A percentile compares a stretch with the other conserved stretches of the same genome.
phyloP scores from a whole-genome alignment of 495 filamentous ascomycete genomes.

The Penicillium ochrochloron region DNA sequence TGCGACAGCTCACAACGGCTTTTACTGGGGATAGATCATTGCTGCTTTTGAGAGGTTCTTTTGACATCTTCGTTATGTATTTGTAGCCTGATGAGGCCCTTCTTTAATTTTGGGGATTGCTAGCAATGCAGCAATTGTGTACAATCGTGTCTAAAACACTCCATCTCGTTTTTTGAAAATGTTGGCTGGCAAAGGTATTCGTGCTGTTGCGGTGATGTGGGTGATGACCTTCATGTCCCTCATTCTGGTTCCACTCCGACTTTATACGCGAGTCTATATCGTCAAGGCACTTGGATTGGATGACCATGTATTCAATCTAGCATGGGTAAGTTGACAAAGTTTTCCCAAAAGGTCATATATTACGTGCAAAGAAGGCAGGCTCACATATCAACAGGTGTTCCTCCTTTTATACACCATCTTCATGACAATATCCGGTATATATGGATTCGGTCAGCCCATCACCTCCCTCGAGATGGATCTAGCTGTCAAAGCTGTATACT shows the following conservation, averaged over 20 bases:
- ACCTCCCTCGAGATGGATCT: slow-evolving; percentile 15
- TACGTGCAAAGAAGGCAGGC: neutral
- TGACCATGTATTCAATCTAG: slow-evolving; percentile 27
- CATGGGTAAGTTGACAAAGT: slow-evolving; percentile 16
- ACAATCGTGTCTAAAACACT: neutral
- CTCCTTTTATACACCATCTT: slow-evolving; percentile 28
- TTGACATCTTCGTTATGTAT: neutral
- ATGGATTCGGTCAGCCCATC: slow-evolving; percentile 29
- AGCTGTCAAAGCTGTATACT: slow-evolving; percentile 27
- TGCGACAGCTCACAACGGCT: slow-evolving; percentile 7
- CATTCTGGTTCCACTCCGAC: slow-evolving; percentile 22
- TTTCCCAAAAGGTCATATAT: neutral
- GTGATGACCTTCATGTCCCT: slow-evolving; percentile 26
- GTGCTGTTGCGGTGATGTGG: slow-evolving; percentile 29
- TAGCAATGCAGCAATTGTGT: neutral
- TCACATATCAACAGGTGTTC: slow-evolving; percentile 19
- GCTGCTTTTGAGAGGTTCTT: neutral
- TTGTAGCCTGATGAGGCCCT: slow-evolving; percentile 2
- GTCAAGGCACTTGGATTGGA: slow-evolving; percentile 23
- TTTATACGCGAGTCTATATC: slow-evolving; percentile 26
- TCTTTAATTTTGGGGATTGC: neutral
- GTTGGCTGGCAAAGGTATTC: slow-evolving; percentile 26
- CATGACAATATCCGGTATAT: slow-evolving; percentile 18
- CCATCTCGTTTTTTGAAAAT: slow-evolving; percentile 13
- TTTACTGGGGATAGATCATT: neutral